Conservation (phyloP, 2,329 filamentous ascomycete species). For the Apiospora hydei region DNA sequence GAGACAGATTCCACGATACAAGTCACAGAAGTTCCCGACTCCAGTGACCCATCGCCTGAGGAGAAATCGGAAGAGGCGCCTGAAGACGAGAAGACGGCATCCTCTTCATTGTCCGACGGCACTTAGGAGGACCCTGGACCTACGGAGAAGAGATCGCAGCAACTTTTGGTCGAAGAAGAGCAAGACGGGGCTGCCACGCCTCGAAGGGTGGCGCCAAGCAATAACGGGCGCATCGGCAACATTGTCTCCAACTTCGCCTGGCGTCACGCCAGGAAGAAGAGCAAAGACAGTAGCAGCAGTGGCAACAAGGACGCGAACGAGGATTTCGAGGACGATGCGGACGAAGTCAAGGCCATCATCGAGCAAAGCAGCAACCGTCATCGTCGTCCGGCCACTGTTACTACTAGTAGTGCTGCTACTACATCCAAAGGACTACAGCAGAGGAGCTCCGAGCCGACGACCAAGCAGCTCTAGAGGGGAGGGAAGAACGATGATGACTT, state of each 20-base stretch:
- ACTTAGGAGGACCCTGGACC: slow-evolving; percentile 3
- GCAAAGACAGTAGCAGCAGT: background rate
- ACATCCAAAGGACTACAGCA: background rate
- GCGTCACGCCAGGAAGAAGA: slow-evolving; percentile 5
- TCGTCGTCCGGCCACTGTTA: background rate
- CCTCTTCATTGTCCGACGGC: slow-evolving; percentile 13
- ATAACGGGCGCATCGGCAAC: background rate
- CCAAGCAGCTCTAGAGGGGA: background rate
- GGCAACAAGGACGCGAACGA: background rate
- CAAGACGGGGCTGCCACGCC: background rate
- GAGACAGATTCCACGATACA: background rate
- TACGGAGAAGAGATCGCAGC: background rate
- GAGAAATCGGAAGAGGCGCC: background rate
- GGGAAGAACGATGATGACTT: background rate
- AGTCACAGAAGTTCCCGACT: background rate
- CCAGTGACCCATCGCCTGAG: background rate
- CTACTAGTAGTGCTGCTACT: no score
- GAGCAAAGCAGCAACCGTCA: background rate
- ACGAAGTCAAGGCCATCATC: slow-evolving; percentile 17
- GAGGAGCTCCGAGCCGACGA: background rate
- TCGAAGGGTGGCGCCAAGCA: background rate
- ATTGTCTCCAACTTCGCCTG: background rate
- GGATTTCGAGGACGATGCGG: slow-evolving; percentile 24
- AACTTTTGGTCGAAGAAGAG: background rate
- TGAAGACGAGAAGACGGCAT: background rate